These are phyloP conservation scores for Lentinus brumalis DNA, from an alignment of 768 basidiomycete species.

Conservation along the genomic window DNA sequence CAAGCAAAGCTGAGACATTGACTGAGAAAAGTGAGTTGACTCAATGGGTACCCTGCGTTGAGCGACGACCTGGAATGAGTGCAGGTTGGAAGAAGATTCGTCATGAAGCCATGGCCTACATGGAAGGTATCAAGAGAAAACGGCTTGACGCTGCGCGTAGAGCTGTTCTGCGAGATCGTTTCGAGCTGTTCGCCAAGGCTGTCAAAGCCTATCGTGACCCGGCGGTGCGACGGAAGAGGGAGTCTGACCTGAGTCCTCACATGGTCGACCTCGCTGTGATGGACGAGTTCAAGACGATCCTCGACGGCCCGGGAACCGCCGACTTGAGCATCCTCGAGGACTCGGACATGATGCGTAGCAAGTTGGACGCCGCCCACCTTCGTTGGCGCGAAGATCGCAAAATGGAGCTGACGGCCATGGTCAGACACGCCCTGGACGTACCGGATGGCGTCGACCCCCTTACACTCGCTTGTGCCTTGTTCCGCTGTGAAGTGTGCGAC, in stretches of 20 bases:
- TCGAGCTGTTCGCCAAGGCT: neutral
- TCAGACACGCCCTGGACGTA: neutral
- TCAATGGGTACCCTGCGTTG: neutral
- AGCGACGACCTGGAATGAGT: neutral
- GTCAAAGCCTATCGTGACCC: neutral
- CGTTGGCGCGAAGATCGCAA: conserved; percentile 4
- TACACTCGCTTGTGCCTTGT: conserved; percentile 1
- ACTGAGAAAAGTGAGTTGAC: neutral
- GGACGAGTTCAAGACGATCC: conserved; percentile 1
- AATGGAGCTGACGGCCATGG: neutral
- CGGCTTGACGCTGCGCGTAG: neutral
- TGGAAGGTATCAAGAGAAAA: neutral
- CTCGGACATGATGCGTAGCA: neutral
- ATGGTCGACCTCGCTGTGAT: neutral
- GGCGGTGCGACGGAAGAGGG: neutral
- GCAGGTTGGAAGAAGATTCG: neutral
- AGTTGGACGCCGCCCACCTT: neutral
- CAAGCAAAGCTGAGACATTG: neutral
- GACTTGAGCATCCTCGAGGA: neutral
- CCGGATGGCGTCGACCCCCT: neutral
- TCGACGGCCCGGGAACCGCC: neutral
- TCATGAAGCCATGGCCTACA: neutral
- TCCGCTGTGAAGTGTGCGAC: neutral
- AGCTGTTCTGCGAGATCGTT: neutral
- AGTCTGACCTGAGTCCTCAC: neutral